Percentiles rank a stretch among this genome's conserved stretches.
Conservation (phyloP, 192 early-diverging fungal genomes). For the Chytriomyces sp. region DNA sequence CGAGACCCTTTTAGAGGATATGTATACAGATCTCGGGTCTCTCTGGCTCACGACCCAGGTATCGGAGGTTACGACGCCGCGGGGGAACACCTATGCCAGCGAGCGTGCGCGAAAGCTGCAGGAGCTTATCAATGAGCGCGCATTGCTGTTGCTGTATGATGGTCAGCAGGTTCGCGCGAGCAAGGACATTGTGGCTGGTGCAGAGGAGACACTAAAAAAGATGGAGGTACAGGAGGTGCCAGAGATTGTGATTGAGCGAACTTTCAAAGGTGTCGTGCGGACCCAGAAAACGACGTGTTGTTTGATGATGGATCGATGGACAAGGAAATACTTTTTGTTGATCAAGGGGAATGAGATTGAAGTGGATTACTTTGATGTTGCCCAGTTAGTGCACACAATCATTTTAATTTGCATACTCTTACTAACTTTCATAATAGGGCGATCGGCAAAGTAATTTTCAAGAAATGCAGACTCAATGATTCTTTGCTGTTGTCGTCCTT, state of each 20-base stretch:
- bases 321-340: conserved; percentile 38
- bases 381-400: conserved; percentile 37
- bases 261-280: conserved; percentile 43
- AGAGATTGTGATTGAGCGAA: conserved; percentile 64
- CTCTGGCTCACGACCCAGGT: conserved; percentile 68
- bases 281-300: conserved; percentile 68
- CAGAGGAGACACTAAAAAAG: conserved; percentile 58
- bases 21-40: conserved; percentile 66
- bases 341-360: conserved; percentile 51
- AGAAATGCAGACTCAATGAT: conserved; percentile 72
- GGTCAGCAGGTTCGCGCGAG: conserved; percentile 45
- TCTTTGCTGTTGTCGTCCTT: conserved; percentile 75
- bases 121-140: conserved; percentile 69
- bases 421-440: conserved; percentile 34
- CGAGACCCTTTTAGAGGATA: conserved; percentile 68
- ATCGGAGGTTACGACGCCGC: conserved; percentile 50
- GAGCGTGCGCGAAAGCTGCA: conserved; percentile 55
- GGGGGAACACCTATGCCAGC: conserved; percentile 52
- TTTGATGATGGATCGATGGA: conserved; percentile 37
- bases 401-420: background rate
- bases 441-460: conserved; percentile 69
- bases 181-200: conserved; percentile 50
- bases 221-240: conserved; percentile 70
- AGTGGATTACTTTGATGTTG: conserved; percentile 81
- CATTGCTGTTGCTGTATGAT: conserved; percentile 76